phyloP scores from a whole-genome alignment of 2,329 filamentous ascomycete species.

The Annulohypoxylon truncatum region DNA sequence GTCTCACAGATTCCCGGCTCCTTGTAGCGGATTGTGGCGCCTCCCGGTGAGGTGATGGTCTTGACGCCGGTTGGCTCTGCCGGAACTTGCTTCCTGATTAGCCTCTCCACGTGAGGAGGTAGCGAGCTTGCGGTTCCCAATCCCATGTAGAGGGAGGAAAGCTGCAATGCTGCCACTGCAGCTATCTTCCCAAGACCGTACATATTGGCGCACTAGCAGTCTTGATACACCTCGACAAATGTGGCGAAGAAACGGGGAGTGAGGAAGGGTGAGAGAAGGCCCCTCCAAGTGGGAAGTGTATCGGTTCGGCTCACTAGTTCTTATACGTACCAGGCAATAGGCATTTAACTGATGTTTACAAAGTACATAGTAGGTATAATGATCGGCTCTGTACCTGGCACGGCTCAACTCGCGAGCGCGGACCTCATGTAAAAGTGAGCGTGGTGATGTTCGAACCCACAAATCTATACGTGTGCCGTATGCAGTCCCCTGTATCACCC shows the following conservation, averaged over 20 bases:
- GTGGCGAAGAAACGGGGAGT: not conserved
- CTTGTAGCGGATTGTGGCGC: conserved; percentile 62
- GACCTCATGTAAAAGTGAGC: not conserved
- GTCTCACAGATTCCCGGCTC: conserved; percentile 65
- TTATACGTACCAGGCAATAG: conserved; percentile 3
- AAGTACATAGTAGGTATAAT: not conserved
- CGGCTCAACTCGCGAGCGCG: conserved; percentile 8
- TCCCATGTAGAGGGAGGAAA: conserved; percentile 25
- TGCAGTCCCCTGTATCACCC: conserved; percentile 5
- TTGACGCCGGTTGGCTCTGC: conserved; percentile 57
- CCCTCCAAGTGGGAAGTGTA: not conserved
- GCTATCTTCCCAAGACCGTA: conserved; percentile 19
- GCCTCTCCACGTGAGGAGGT: conserved; percentile 41
- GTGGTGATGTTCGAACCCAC: conserved; percentile 7
- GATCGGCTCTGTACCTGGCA: conserved; percentile 19
- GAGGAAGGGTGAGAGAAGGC: not conserved
- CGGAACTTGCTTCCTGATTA: conserved; percentile 51
- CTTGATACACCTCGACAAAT: not conserved
- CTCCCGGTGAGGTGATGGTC: conserved; percentile 57
- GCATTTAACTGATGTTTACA: conserved; percentile 8
- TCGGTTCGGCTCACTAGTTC: not conserved
- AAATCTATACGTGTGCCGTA: conserved; percentile 1
- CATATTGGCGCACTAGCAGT: conserved; percentile 20
- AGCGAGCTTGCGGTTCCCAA: conserved; percentile 37
- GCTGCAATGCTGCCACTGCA: conserved; percentile 34